A percentile compares a stretch with the other conserved stretches of the same genome.
Conservation (phyloP, 305 asterid species). For the Solanum hybrid region DNA sequence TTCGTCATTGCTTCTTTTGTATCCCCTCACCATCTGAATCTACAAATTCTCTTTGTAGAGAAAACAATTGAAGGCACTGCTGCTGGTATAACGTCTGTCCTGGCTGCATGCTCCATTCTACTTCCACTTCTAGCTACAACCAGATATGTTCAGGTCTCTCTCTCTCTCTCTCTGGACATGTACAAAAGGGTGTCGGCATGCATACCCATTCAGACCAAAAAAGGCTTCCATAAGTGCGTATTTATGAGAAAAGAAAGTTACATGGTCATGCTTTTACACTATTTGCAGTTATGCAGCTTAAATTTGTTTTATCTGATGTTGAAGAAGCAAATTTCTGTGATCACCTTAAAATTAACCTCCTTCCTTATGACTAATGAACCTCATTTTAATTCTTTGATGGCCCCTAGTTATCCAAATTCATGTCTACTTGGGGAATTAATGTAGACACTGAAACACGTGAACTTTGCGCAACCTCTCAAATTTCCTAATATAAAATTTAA, state of each 20-base stretch:
- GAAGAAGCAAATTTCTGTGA: neutral
- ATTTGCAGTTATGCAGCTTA: neutral
- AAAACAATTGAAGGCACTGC: slow-evolving; percentile 98
- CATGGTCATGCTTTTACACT: neutral
- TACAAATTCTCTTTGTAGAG: slow-evolving; percentile 34
- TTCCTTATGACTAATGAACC: neutral
- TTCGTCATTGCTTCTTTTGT: slow-evolving; percentile 2
- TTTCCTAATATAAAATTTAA: neutral
- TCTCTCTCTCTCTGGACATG: slow-evolving; percentile 6
- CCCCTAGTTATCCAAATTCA: neutral
- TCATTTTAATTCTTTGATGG: neutral
- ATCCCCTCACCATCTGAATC: slow-evolving; percentile 5
- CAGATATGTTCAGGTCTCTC: slow-evolving; percentile 66
- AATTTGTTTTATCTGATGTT: neutral
- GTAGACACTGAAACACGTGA: neutral
- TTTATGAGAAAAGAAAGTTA: neutral
- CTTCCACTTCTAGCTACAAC: slow-evolving; percentile 86
- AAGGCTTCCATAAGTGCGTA: neutral
- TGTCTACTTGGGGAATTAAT: neutral
- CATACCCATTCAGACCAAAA: neutral
- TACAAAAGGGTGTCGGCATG: neutral
- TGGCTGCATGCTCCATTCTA: slow-evolving; percentile 72
- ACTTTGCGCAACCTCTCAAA: neutral
- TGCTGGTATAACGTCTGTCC: slow-evolving; percentile 90
- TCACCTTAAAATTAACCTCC: neutral